These are phyloP conservation scores for Trichosporon coremiiforme DNA, from an alignment of 1,284 basidiomycete genomes.

Conservation along the genomic window DNA sequence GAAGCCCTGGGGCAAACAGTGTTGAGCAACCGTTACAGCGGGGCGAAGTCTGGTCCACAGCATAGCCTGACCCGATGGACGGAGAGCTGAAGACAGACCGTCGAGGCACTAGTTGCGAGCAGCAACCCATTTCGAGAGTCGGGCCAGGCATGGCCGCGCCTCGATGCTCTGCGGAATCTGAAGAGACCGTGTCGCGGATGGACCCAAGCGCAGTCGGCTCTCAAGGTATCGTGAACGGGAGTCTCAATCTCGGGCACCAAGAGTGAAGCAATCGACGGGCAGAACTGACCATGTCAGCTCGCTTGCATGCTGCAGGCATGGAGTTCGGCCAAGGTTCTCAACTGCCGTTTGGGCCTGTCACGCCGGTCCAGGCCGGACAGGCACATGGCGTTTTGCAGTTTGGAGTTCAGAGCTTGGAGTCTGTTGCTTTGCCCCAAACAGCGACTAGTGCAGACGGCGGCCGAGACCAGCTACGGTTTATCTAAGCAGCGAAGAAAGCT, in stretches of 20 bases:
- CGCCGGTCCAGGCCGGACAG: background rate
- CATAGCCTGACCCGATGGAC: background rate
- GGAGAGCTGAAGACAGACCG: background rate
- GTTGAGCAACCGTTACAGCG: background rate
- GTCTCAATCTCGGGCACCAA: background rate
- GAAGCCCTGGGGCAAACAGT: background rate
- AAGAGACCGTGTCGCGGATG: background rate
- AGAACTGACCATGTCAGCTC: background rate
- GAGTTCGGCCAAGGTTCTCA: background rate
- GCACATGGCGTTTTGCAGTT: background rate
- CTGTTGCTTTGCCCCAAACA: background rate
- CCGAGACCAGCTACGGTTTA: background rate
- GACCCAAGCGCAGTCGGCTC: too few relatives aligned
- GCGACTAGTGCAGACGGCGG: too few relatives aligned
- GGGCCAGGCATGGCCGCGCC: too few relatives aligned
- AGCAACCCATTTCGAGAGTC: too few relatives aligned
- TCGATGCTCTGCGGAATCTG: too few relatives aligned
- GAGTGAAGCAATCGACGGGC: background rate
- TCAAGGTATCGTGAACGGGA: too few relatives aligned
- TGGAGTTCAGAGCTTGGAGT: background rate
- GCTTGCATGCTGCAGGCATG: background rate
- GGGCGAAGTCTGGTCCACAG: background rate
- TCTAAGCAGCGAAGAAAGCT: background rate
- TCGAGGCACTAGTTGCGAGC: too few relatives aligned
- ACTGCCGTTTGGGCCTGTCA: background rate